Conservation (phyloP, 805 yeast species). For the Candida caryicola region DNA sequence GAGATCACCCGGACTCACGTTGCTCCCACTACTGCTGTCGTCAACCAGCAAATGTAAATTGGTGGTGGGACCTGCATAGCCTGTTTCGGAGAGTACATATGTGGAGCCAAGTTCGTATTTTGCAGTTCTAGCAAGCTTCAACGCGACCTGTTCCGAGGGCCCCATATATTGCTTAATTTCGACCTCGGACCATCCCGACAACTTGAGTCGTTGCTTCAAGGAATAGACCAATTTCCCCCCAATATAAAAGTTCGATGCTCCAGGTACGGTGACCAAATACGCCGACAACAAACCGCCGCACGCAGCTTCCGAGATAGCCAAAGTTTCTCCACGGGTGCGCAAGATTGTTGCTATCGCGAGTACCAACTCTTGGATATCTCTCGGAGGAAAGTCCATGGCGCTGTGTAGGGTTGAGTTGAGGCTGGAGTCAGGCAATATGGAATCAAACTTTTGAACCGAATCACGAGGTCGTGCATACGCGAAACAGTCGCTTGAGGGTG, state of each 20-base stretch:
- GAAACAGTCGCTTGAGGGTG: too few species aligned
- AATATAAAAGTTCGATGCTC: constrained; percentile 78
- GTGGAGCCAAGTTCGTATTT: constrained; percentile 80
- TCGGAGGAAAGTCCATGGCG: constrained; percentile 60
- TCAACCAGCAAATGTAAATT: constrained; percentile 33
- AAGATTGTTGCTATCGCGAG: constrained; percentile 56
- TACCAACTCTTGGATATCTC: constrained; percentile 49
- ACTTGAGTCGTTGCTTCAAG: constrained; percentile 65
- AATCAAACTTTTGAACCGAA: too few species aligned
- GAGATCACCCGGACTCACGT: constrained; percentile 17
- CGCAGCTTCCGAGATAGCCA: constrained; percentile 83
- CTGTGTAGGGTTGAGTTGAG: too few species aligned
- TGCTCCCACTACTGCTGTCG: constrained; percentile 12
- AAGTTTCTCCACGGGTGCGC: constrained; percentile 52
- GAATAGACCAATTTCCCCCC: constrained; percentile 84
- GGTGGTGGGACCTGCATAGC: constrained; percentile 76
- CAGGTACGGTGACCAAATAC: constrained; percentile 76
- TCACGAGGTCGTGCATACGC: too few species aligned
- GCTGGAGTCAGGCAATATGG: too few species aligned
- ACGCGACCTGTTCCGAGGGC: constrained; percentile 72
- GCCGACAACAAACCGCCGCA: constrained; percentile 87
- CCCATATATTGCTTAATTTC: constrained; percentile 77
- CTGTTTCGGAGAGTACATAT: constrained; percentile 79
- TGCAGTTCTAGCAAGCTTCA: constrained; percentile 73
- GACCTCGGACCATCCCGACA: constrained; percentile 73